A percentile compares a stretch with the other conserved stretches of the same genome.
Conservation (phyloP, 768 basidiomycete genomes). For the Amylocystis lapponica region DNA sequence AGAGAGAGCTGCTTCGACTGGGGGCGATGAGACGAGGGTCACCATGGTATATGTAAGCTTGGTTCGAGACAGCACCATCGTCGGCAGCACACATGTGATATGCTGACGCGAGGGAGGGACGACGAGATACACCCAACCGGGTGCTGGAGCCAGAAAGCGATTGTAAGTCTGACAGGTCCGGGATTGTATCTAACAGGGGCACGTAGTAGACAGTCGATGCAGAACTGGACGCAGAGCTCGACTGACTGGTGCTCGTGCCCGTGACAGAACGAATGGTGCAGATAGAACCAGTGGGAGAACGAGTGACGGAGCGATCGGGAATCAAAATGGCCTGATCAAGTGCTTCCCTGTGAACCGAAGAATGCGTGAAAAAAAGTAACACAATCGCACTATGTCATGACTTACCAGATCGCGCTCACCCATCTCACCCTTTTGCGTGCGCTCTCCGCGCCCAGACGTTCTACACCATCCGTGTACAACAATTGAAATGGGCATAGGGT, state of each 20-base stretch:
- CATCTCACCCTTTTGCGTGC: slow-evolving; percentile 81
- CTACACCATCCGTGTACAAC: slow-evolving; percentile 84
- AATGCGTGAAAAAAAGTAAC: background rate
- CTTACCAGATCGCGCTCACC: slow-evolving; percentile 87
- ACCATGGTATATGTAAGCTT: slow-evolving; percentile 65
- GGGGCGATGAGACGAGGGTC: slow-evolving; percentile 71
- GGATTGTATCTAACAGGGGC: slow-evolving; percentile 65
- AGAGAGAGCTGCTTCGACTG: slow-evolving; percentile 50
- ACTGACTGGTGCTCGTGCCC: slow-evolving; percentile 34
- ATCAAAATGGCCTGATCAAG: slow-evolving; percentile 59
- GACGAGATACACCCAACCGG: slow-evolving; percentile 31
- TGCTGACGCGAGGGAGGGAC: slow-evolving; percentile 48
- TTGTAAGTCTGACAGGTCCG: slow-evolving; percentile 62
- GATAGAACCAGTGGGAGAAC: slow-evolving; percentile 55
- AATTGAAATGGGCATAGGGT: slow-evolving; percentile 87
- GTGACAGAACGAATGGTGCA: slow-evolving; percentile 59
- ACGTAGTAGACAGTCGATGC: slow-evolving; percentile 74
- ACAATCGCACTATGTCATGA: slow-evolving; percentile 17
- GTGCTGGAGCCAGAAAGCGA: slow-evolving; percentile 41
- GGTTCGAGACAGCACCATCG: slow-evolving; percentile 61
- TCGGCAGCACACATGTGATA: slow-evolving; percentile 67
- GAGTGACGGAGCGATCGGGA: slow-evolving; percentile 40
- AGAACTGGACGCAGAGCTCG: slow-evolving; percentile 44
- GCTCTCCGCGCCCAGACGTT: slow-evolving; percentile 85
- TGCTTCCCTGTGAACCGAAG: slow-evolving; percentile 54